Conservation (phyloP, 169 alveolate species). For the Eimeria brunetti region DNA sequence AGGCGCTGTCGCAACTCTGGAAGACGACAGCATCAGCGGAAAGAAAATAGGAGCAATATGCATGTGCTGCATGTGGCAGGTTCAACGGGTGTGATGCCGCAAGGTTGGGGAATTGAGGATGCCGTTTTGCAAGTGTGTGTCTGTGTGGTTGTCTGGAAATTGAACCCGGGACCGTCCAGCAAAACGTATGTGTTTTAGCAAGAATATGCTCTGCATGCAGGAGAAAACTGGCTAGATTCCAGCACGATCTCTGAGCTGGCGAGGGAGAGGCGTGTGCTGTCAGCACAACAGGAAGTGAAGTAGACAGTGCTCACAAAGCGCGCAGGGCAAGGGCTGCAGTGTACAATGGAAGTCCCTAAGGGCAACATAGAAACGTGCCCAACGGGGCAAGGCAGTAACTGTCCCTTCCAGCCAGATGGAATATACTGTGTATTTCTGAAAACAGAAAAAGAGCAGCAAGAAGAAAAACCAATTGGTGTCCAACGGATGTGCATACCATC, state of each 20-base stretch:
- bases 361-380: background rate
- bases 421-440: background rate
- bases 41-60: background rate
- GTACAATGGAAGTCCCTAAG: background rate
- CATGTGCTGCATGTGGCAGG: background rate
- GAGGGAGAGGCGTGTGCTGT: background rate
- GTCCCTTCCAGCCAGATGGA: constrained; percentile 9
- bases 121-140: background rate
- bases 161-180: background rate
- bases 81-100: background rate
- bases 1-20: constrained; percentile 25
- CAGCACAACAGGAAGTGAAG: background rate
- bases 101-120: background rate
- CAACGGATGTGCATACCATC: background rate
- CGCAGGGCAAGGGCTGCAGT: constrained; percentile 25
- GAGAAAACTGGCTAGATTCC: background rate
- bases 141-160: background rate
- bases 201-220: background rate
- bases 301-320: background rate
- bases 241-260: background rate
- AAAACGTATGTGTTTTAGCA: background rate
- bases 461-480: background rate
- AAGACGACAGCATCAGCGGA: background rate
- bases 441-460: background rate
- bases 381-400: background rate